These are phyloP conservation scores for Blastomyces percursus DNA, from an alignment of 2,329 filamentous ascomycete genomes.

Conservation along the genomic window DNA sequence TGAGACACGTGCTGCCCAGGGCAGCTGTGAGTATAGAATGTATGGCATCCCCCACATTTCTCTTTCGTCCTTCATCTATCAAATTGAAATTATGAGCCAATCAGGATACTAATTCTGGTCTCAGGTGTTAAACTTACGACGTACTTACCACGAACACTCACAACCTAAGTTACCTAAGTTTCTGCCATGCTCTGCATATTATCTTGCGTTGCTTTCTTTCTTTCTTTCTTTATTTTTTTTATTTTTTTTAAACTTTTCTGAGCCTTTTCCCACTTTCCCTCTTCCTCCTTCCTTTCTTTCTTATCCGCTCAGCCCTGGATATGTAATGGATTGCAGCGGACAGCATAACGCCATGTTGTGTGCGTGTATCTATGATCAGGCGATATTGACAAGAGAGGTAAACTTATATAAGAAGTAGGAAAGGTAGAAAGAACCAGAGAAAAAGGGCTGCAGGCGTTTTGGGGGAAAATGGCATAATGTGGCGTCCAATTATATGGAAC, in stretches of 20 bases:
- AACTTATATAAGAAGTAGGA: neutral
- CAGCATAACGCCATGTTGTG: neutral
- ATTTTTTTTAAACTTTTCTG: neutral
- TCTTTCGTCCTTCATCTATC: neutral
- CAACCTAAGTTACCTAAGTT: conserved; percentile 21
- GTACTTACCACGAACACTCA: neutral
- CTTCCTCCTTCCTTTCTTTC: neutral
- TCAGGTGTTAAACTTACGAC: conserved; percentile 18
- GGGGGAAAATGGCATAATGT: conserved; percentile 6
- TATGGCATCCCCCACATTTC: conserved; percentile 13
- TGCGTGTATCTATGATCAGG: neutral
- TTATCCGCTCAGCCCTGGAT: neutral
- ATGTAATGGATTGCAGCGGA: neutral
- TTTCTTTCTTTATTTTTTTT: neutral
- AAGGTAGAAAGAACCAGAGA: neutral
- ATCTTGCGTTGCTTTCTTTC: conserved; percentile 12
- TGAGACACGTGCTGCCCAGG: conserved; percentile 54
- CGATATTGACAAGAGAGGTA: neutral
- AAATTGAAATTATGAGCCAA: neutral
- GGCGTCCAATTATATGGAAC: conserved; percentile 14
- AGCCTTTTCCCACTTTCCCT: neutral
- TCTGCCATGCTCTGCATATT: conserved; percentile 10
- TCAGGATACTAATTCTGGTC: conserved; percentile 17
- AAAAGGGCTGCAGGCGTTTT: conserved; percentile 10
- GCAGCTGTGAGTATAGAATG: conserved; percentile 69